Percentiles rank a stretch among this genome's conserved stretches.
These are phyloP conservation scores for Trichoderma simmonsii DNA, from an alignment of 2,329 filamentous ascomycete species.

Conservation along the genomic window DNA sequence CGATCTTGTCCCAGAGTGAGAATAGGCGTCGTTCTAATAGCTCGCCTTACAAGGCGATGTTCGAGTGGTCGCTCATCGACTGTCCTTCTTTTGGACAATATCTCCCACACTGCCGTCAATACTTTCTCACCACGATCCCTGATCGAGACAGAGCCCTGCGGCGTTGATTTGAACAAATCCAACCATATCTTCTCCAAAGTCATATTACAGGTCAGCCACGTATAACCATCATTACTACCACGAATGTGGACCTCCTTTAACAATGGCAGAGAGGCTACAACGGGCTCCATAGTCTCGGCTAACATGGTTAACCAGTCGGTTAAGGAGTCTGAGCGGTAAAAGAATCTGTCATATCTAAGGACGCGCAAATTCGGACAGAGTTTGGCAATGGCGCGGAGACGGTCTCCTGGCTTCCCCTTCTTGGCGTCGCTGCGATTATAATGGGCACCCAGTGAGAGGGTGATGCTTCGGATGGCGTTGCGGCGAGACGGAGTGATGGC, in stretches of 20 bases:
- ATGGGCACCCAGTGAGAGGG: not conserved
- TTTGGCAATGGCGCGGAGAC: not conserved
- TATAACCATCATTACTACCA: too few species aligned
- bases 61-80: accelerated
- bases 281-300: accelerated
- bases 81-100: not conserved
- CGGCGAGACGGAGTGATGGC: not conserved
- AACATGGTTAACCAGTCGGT: not conserved
- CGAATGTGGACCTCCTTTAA: not conserved
- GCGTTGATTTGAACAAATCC: too few species aligned
- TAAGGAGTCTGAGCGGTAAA: not conserved
- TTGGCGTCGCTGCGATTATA: not conserved
- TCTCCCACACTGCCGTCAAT: not conserved
- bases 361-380: not conserved
- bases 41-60: not conserved
- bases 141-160: too few species aligned
- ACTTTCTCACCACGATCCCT: too few species aligned
- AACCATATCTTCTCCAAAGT: too few species aligned
- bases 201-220: too few species aligned
- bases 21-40: not conserved
- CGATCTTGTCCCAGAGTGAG: not conserved
- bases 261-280: not conserved
- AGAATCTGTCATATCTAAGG: not conserved
- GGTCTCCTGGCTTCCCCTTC: not conserved
- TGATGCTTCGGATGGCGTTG: not conserved